Percentiles rank a stretch among this genome's conserved stretches.
Evolutionary conservation across 352 stramenopile genomes (phyloP).

Genomic region (Globisporangium cylindrosporum): DNA sequence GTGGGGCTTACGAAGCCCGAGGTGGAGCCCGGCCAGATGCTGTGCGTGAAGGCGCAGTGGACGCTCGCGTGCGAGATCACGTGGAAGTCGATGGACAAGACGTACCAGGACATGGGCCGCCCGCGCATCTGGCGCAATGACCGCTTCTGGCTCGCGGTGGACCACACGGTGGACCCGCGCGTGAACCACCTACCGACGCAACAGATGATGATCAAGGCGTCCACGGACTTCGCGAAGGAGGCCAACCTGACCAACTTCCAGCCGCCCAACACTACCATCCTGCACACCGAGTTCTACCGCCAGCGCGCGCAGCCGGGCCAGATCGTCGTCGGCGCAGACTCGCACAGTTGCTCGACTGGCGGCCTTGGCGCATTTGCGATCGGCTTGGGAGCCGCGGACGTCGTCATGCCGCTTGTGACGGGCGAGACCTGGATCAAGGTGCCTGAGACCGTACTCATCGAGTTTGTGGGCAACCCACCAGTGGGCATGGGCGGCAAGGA

Average conservation of each 20-base stretch:
- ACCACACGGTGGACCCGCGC: conserved; percentile 82
- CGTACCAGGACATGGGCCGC: conserved; percentile 82
- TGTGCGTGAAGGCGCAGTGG: conserved; percentile 84
- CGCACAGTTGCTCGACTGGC: conserved; percentile 74
- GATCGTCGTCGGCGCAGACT: conserved; percentile 82
- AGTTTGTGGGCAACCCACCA: conserved; percentile 67
- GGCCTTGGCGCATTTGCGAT: conserved; percentile 80
- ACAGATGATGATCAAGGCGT: conserved; percentile 88
- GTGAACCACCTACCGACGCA: conserved; percentile 81
- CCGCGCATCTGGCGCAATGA: conserved; percentile 83
- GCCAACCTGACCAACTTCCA: conserved; percentile 80
- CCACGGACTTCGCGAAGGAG: conserved; percentile 78
- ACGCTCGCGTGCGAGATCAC: conserved; percentile 85
- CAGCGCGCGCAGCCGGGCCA: conserved; percentile 80
- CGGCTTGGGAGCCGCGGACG: conserved; percentile 69
- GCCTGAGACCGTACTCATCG: conserved; percentile 81
- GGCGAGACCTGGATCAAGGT: conserved; percentile 89
- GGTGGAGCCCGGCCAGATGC: conserved; percentile 68
- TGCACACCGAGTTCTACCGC: conserved; percentile 87
- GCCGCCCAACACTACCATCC: conserved; percentile 81
- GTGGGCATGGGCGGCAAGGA: conserved; percentile 83
- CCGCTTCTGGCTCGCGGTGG: conserved; percentile 84
- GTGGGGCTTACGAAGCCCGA: conserved; percentile 66
- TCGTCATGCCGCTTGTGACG: conserved; percentile 84
- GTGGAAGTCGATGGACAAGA: conserved; percentile 90